Base-by-base conservation (phyloP, 257 asterid genomes). In the Solanum medicagineum region DNA sequence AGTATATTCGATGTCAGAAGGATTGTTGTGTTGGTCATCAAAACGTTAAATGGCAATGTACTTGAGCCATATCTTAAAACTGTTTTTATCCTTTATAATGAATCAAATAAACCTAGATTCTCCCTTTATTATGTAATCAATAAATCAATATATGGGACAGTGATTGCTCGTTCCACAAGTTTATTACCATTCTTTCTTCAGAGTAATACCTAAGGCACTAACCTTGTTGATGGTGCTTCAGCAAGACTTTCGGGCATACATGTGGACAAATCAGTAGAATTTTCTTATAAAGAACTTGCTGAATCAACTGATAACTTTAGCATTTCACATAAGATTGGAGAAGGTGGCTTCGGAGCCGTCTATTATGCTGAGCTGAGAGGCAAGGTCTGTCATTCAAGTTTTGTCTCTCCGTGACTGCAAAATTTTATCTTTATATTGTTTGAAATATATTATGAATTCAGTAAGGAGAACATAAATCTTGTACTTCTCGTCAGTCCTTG, bases 311-410 rank as follows among this genome's bases (percentile, higher is more conserved):
- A 92, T 87, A 89, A 91, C 90, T 96, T 96, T 92, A 93, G 92
- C 90, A 83, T 94, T 85, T 93, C 98, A 44, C 90, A 92, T 85
- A 96, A 94, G 94, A 96, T 96, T 82, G 99, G 98, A 80, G 89
- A 94, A 90, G 97, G 99, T 86, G 99, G 99, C 74, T 94, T 96
- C 88, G 98, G 98, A 45, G 90, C 97, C 16, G 98, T 96, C 86
- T 96, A 94, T 91, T 95, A 94, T 84, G 99, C 97, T 20, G 99
- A 93, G 93, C 98, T 96, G 87, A 93, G 98, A 91, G 98, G 98
- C 88, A 98, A 96, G 94, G 99, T 93, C 86, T 87, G 97, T 40
- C 45, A 12, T 74, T 74, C 8, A 14, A n/a, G 10, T 45, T 45
- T 74, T 69, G n/a, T 32, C 49, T 68, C 51, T 3, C 24, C 15